Evolutionary conservation across 371 early-diverging fungal species (phyloP).

Genomic region (Mortierella sp.): DNA sequence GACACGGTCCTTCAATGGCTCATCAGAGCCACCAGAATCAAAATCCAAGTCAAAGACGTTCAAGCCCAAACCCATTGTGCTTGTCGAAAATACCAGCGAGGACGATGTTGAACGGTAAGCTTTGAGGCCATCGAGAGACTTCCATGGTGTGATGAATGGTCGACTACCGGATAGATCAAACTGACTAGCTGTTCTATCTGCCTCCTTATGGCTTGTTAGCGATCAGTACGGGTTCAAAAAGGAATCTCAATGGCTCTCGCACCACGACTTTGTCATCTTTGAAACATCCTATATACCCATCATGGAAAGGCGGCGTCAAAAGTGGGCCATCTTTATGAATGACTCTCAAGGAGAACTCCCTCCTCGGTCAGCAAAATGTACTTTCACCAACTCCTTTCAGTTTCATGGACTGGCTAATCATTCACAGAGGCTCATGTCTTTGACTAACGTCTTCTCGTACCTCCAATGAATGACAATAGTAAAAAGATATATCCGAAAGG

Average conservation of each 20-base stretch:
- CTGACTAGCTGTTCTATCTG: slow-evolving; percentile 2
- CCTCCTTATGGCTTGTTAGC: slow-evolving; percentile 36
- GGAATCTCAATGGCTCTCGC: slow-evolving; percentile 68
- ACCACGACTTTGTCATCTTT: slow-evolving; percentile 66
- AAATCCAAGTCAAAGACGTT: slow-evolving; percentile 43
- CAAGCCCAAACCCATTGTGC: slow-evolving; percentile 41
- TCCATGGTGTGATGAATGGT: too few relatives aligned
- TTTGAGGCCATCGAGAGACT: too few relatives aligned
- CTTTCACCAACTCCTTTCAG: slow-evolving; percentile 4
- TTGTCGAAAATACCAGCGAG: slow-evolving; percentile 36
- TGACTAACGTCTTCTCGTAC: neutral
- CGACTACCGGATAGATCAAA: too few relatives aligned
- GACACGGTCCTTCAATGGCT: slow-evolving; percentile 49
- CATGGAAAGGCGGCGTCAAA: slow-evolving; percentile 63
- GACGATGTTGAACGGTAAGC: slow-evolving; percentile 51
- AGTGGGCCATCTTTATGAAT: slow-evolving; percentile 70
- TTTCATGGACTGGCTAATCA: neutral
- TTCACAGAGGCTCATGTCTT: neutral
- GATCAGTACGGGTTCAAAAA: slow-evolving; percentile 78
- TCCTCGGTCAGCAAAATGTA: slow-evolving; percentile 68
- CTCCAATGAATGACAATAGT: slow-evolving; percentile 51
- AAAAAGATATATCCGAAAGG: slow-evolving; percentile 85
- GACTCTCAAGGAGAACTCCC: slow-evolving; percentile 69
- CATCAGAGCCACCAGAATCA: slow-evolving; percentile 31
- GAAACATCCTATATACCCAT: slow-evolving; percentile 69